A percentile compares a stretch with the other conserved stretches of the same genome.
Conservation (phyloP, 306 rosid genomes). For the Vigna reflexopilosa region DNA sequence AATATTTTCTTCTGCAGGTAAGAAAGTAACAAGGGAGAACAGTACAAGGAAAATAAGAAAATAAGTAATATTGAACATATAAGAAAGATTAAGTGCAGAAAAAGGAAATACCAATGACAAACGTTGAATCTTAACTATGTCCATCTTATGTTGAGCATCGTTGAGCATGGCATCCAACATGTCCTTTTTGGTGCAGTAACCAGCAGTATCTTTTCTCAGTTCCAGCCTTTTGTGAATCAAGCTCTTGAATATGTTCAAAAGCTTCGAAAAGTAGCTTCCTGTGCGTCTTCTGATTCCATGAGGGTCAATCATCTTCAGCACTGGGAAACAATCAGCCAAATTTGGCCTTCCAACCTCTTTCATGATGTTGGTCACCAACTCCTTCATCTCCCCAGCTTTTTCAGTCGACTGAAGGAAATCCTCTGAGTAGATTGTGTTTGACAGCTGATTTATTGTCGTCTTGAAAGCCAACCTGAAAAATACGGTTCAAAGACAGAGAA, state of each 20-base stretch:
- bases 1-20: no score
- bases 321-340: conserved; percentile 45
- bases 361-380: conserved; percentile 28
- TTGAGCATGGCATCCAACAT: conserved; percentile 36
- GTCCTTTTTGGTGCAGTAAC: conserved; percentile 36
- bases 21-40: neutral
- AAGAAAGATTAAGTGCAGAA: neutral
- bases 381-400: conserved; percentile 41
- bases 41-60: neutral
- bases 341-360: conserved; percentile 46
- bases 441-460: conserved; percentile 51
- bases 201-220: neutral
- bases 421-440: conserved; percentile 52
- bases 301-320: conserved; percentile 45
- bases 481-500: neutral
- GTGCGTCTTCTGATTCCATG: conserved; percentile 41
- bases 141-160: conserved; percentile 10
- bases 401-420: conserved; percentile 48
- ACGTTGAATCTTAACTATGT: conserved; percentile 32
- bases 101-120: conserved; percentile 36
- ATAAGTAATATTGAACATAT: neutral
- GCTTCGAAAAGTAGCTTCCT: neutral
- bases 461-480: conserved; percentile 43
- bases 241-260: conserved; percentile 5
- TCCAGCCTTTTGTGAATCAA: conserved; percentile 25